Evolutionary conservation across 2,329 filamentous ascomycete species (phyloP).

Genomic region (Arthrobotrys pseudoclavata): DNA sequence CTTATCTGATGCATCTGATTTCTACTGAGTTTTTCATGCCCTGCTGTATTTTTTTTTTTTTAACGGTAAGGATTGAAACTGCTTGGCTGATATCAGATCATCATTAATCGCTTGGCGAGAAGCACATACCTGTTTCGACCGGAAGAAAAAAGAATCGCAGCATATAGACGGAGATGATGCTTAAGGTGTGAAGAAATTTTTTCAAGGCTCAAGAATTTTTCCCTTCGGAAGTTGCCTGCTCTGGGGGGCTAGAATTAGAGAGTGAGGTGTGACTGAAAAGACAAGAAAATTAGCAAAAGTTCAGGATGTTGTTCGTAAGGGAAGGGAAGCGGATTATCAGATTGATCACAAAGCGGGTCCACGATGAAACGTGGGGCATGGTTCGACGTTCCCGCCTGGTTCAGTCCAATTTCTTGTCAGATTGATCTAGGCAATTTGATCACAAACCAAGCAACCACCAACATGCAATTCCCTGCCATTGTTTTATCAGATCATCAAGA

Average conservation of each 20-base stretch:
- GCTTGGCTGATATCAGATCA: constrained; percentile 60
- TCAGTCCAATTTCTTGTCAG: constrained; percentile 58
- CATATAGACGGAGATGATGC: constrained; percentile 19
- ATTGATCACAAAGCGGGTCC: constrained; percentile 55
- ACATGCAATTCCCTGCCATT: constrained; percentile 14
- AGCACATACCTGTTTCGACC: constrained; percentile 56
- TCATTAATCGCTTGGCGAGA: constrained; percentile 50
- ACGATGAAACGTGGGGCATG: constrained; percentile 47
- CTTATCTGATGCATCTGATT: constrained; percentile 61
- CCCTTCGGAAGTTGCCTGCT: constrained; percentile 37
- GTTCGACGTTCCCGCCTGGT: constrained; percentile 34
- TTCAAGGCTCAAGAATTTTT: constrained; percentile 38
- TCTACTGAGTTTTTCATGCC: constrained; percentile 23
- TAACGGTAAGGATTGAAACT: constrained; percentile 13
- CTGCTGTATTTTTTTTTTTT: constrained; percentile 16
- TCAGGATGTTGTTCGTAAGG: constrained; percentile 15
- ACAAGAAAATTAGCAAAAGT: constrained; percentile 26
- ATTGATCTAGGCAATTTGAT: constrained; percentile 57
- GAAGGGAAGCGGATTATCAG: constrained; percentile 54
- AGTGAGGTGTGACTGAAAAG: constrained; percentile 19
- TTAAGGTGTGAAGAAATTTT: constrained; percentile 35
- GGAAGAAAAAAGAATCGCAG: constrained; percentile 28
- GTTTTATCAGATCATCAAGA: constrained; percentile 60
- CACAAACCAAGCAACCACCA: constrained; percentile 43
- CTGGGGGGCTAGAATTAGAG: constrained; percentile 23